Evolutionary conservation across 2,329 filamentous ascomycete genomes (phyloP), one percentile per base, ranked within the genome.

Genomic region (Colletotrichum chrysophilum): DNA sequence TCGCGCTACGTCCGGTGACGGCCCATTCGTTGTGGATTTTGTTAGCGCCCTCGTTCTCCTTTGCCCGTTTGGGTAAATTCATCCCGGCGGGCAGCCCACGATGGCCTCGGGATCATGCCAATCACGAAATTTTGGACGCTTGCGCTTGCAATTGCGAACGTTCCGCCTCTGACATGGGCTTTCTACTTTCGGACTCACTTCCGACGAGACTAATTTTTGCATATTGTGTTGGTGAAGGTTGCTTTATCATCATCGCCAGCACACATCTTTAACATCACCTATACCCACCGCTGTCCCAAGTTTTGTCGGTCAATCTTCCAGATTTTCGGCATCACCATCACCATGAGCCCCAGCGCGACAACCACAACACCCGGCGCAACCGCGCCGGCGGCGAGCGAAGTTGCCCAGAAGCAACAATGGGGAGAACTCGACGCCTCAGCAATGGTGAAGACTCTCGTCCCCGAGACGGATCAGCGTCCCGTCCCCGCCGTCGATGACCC

Each of bases 361-460:
- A 48, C 32, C 8, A 30, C 24, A 1, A 21, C 48, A 3, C n/a
- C 21, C 10, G 52, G 55, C 5, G 28, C 10, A 10, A 2, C 34
- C 14, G 16, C 8, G 18, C 14, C 34, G 12, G 26, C 32, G 1
- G 5, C 62, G 9, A 26, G 1, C 8, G 34, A 12, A 13, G 8
- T 26, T 12, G 2, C 85, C 76, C 77, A 81, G 74, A 72, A 81
- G 60, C 73, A 91, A 56, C 91, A 91, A 83, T 78, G 82, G 85
- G 91, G 81, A 86, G 92, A 83, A 85, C 87, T 93, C 70, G 89
- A 93, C 80, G 90, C 91, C 78, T 92, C 91, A 77, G 89, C 89
- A 81, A 87, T 93, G 79, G 89, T 99, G 72, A 90, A 91, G 86
- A 89, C 86, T 73, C 85, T 86, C 78, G 90, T 88, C 67, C 62